phyloP scores from a whole-genome alignment of 169 alveolate species.

The Plasmodium relictum region DNA sequence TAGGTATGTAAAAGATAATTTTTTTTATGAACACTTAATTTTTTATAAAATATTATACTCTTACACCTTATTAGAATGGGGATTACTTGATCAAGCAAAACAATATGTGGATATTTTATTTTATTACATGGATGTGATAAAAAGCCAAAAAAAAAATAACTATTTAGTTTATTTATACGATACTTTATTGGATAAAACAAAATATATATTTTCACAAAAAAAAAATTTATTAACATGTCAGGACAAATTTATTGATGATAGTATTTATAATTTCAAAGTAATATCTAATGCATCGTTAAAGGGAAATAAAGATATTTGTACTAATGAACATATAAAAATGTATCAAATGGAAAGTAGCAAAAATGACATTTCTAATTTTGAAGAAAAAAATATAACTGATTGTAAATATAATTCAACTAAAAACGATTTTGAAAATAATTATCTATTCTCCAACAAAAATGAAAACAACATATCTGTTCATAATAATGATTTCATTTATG shows the following conservation, averaged over 20 bases:
- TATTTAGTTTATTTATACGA: slow-evolving; percentile 36
- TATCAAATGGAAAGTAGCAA: no score
- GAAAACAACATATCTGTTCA: no score
- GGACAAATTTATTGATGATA: background rate
- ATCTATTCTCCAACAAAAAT: no score
- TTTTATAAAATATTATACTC: slow-evolving; percentile 33
- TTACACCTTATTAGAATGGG: slow-evolving; percentile 34
- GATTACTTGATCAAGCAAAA: slow-evolving; percentile 45
- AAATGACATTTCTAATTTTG: no score
- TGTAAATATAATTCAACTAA: no score
- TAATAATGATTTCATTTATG: no score
- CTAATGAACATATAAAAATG: no score
- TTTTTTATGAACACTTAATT: slow-evolving; percentile 53
- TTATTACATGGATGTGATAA: slow-evolving; percentile 71
- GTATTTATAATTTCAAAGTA: slow-evolving; percentile 12
- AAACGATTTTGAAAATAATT: no score
- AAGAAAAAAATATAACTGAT: no score
- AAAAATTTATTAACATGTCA: background rate
- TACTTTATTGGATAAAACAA: slow-evolving; percentile 8
- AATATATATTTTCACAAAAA: slow-evolving; percentile 21
- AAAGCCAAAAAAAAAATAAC: slow-evolving; percentile 52
- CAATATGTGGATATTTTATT: slow-evolving; percentile 32
- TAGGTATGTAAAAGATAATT: slow-evolving; percentile 35
- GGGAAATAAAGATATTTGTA: no score
- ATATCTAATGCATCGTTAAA: background rate